Base-by-base conservation (phyloP, 2,329 filamentous ascomycete genomes). In the Diaporthe citriasiana region DNA sequence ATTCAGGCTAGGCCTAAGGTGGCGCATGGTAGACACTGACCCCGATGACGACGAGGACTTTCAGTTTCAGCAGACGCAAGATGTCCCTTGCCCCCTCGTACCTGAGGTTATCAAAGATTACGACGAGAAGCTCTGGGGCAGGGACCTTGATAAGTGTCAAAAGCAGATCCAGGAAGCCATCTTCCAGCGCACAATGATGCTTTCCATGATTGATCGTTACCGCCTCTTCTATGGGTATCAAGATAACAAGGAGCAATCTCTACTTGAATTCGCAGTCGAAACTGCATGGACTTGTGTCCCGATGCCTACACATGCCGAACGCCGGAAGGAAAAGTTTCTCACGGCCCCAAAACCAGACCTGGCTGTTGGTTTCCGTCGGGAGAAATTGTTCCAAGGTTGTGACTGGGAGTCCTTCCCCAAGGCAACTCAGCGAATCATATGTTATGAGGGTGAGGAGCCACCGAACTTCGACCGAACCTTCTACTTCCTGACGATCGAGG, bases 401-500 rank as follows among this genome's bases (percentile, higher is more conserved):
- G 35, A 65, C 5, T 57, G 63, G 60, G 7, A 8, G 1, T 56
- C 40, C 15, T 47, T 73, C 27, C 60, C 70, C 3, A 1, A 17
- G 2, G 71, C 22, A 50, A 70, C 40, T 4, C 59, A 53, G 51
- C 51, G 35, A 17, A 27, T 73, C 1, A 17, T 73, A 2, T 70
- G 40, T 4, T 73, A 73, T 9, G 42, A 73, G n/a, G 38, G 35
- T 0, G 15, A 30, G 9, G 15, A 17, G 2, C 38, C 22, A n/a
- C 38, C 10, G 38, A 45, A 19, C 53, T 38, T 17, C 7, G 50
- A 45, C 17, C 42, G 71, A n/a, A 53, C 60, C 13, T 69, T 73
- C 30, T 51, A 69, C 30, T 73, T 73, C 12, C 12, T 73, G 25
- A 73, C 60, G 12, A 55, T 73, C 13, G 60, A 73, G n/a, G 71